Evolutionary conservation across 306 rosid genomes (phyloP), one percentile per base, ranked within the genome.

Genomic region (Fragaria vesca): DNA sequence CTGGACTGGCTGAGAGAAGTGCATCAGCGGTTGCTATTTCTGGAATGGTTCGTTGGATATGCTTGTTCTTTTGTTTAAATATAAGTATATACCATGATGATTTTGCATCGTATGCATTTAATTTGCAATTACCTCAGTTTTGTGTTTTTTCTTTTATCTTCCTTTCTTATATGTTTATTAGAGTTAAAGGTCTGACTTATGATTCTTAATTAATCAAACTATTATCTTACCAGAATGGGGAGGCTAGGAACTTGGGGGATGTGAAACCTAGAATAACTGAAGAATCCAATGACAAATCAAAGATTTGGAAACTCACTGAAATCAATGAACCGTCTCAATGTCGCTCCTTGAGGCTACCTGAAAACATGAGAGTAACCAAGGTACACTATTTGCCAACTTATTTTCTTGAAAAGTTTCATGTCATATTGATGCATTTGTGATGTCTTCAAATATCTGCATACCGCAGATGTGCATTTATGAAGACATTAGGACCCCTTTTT

Each of bases 271-370:
- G 97, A 86, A 88, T 95, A 80, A 83, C 87, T 51, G 99, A 95
- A 87, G 99, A 95, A 83, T 86, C 93, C 67, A 95, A 91, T 75
- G 99, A 95, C 84, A 95, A 93, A 85, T 93, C 99, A 73, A 94
- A 94, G 86, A 94, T 94, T 83, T 92, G 97, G 98, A 94, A 90
- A 90, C 91, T 92, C 84, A 91, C 97, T 80, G 98, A 94, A 85
- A 89, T 94, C 80, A 90, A 66, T 32, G 98, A 94, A 86, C 93
- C 88, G 8, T 83, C 93, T 79, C 97, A 94, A 57, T 94, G 97
- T 78, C 88, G 97, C 75, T 90, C 98, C 79, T 82, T 88, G 90
- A 94, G 93, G 92, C 92, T 94, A 47, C 91, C 93, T 20, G 98
- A 94, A 81, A 92, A 88, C 80, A 66, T 87, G 10, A 88, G 97